Conservation (phyloP, 1,284 basidiomycete species). For the Xerocomus minutiporus region DNA sequence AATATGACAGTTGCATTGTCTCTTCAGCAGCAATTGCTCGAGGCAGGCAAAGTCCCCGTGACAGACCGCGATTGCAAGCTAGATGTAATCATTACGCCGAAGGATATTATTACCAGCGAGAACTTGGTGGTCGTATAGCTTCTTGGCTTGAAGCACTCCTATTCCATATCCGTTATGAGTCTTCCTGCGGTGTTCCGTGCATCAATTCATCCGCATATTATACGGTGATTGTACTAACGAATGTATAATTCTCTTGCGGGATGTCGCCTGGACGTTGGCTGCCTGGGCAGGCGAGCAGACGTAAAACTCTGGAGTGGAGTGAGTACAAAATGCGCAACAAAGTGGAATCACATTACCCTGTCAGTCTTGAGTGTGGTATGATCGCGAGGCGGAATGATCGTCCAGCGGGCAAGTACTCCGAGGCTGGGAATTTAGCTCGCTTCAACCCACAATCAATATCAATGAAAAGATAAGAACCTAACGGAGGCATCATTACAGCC, state of each 20-base stretch:
- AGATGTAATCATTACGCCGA: slow-evolving; percentile 60
- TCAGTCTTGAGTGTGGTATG: slow-evolving; percentile 25
- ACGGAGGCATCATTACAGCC: slow-evolving; percentile 59
- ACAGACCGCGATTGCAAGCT: slow-evolving; percentile 63
- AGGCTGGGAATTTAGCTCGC: slow-evolving; percentile 20
- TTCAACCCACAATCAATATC: slow-evolving; percentile 8
- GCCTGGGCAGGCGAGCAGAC: slow-evolving; percentile 31
- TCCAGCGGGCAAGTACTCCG: slow-evolving; percentile 34
- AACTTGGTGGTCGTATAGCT: slow-evolving; percentile 16
- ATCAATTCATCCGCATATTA: slow-evolving; percentile 8
- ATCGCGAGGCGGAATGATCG: slow-evolving; percentile 32
- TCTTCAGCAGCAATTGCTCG: slow-evolving; percentile 62
- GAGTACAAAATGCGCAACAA: slow-evolving; percentile 5
- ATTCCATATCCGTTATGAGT: slow-evolving; percentile 23
- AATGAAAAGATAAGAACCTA: slow-evolving; percentile 40
- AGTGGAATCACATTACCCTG: slow-evolving; percentile 30
- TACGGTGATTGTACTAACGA: slow-evolving; percentile 29
- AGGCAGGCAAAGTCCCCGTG: slow-evolving; percentile 50
- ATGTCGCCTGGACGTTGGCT: slow-evolving; percentile 11
- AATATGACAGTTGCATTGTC: slow-evolving; percentile 52
- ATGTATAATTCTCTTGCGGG: slow-evolving; percentile 23
- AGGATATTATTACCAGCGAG: slow-evolving; percentile 32
- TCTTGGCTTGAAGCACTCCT: not conserved
- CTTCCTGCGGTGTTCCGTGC: slow-evolving; percentile 13
- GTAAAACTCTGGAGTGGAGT: slow-evolving; percentile 26